Base-by-base conservation (phyloP, 2,329 filamentous ascomycete species). In the Cladosporium oxysporum region DNA sequence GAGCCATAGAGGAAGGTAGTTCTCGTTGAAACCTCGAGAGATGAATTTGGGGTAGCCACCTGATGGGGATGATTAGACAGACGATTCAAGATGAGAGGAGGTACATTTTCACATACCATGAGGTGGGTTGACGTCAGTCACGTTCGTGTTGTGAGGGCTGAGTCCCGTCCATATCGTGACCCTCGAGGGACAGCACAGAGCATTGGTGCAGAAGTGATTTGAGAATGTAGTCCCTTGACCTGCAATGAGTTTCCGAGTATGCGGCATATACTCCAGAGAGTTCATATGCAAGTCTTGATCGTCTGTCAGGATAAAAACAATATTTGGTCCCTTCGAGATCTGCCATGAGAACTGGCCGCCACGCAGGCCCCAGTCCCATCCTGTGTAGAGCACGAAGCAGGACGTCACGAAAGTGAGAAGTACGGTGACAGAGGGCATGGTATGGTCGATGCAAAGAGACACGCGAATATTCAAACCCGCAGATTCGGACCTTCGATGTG, bases 1-100 rank as follows among this genome's bases (percentile, higher is more conserved):
- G 16, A 92, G 77, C 89, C 90, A 92, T 0, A 91, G 74, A 0
- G 90, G 90, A 0, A 92, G 81, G 66, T 89, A 91, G 49, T 88
- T 84, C 1, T 88, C 83, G 66, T 91, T 90, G 68, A 87, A 82
- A 0, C 89, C 89, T 62, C 89, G 82, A 4, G 79, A 79, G 18
- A 91, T 78, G 66, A 91, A 90, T 70, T 91, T 90, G 1, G 86
- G 85, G 70, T 88, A 92, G 5, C 85, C 85, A 18, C 61, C 61
- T 63, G 23, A 11, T 37, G 11, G 5, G 16, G 6, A n/a, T n/a
- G 5, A 33, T 63, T 11, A 63, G 61, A 31, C 35, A 8, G 29
- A 10, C 5, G 6, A 1, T 11, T 26, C 5, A 16, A 26, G 16
- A 47, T n/a, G 35, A 41, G 7, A 2, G 5, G 4, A 2, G 12